Evolutionary conservation across 495 filamentous ascomycete species (phyloP), one percentile per base, ranked within the genome.

Genomic region (Neurospora discreta): DNA sequence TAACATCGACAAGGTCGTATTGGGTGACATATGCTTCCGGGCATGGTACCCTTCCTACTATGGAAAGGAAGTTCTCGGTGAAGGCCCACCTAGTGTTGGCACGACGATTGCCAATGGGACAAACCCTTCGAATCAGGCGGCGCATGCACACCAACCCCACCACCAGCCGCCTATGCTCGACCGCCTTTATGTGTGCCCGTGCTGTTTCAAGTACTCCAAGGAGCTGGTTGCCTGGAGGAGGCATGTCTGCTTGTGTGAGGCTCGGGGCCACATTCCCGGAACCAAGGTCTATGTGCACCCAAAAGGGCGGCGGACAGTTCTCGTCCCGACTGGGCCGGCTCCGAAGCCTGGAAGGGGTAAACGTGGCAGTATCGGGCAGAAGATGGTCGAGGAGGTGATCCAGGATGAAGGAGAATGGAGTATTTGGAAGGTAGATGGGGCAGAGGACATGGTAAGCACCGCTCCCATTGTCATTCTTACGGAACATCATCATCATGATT

Each of bases 401-500:
- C 77, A 85, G 81, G 68, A 90, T 69, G 75, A 83, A 65, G 85
- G 81, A 7, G 82, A 83, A 71, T 87, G 85, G 85, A 87, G 84
- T 75, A 80, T 99, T n/a, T 94, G 92, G 86, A 92, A 98, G 79
- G 87, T 99, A 2, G 95, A 99, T 77, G 95, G 95, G 39, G 91
- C 91, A 75, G 87, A 91, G 72, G 86, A 98, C 71, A 90, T 87
- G 74, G 90, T 91, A 78, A 77, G 85, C 82, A 26, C 11, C 60
- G 18, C 40, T 65, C 44, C 33, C 67, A 13, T 40, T 15, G 26
- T 41, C 40, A 43, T 43, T 36, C n/a, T 74, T 46, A 15, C 11
- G 38, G 23, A 40, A 5, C 33, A 36, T 36, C 33, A 36, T 36
- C 33, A 36, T 33, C 30, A n/a, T 3, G 23, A 36, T 23, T 10